phyloP scores from a whole-genome alignment of 495 filamentous ascomycete species.

The Aspergillus ostianus region DNA sequence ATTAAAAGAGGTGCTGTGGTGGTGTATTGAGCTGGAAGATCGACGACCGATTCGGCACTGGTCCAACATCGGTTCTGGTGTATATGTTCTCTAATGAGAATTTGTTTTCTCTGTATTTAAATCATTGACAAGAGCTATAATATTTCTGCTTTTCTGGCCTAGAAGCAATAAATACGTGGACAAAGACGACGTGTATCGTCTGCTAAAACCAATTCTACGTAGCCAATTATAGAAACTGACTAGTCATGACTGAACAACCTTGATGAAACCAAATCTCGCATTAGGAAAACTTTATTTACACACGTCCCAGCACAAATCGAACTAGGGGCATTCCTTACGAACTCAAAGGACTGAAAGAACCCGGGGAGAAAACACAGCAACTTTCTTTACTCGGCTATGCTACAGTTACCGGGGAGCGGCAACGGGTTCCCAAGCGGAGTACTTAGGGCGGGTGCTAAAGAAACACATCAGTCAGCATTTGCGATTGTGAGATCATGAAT shows the following conservation, averaged over 20 bases:
- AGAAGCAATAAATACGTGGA: slow-evolving; percentile 33
- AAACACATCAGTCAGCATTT: background rate
- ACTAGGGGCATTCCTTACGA: background rate
- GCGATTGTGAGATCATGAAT: background rate
- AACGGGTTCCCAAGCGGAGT: slow-evolving; percentile 44
- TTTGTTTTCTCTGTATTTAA: slow-evolving; percentile 30
- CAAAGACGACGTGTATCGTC: slow-evolving; percentile 17
- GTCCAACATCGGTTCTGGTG: slow-evolving; percentile 47
- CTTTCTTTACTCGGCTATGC: slow-evolving; percentile 20
- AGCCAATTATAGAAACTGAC: background rate
- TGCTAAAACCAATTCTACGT: slow-evolving; percentile 10
- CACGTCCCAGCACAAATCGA: slow-evolving; percentile 17
- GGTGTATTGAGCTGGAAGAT: slow-evolving; percentile 66
- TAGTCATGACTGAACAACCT: slow-evolving; percentile 11
- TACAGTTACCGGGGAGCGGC: slow-evolving; percentile 35
- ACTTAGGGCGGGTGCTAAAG: slow-evolving; percentile 41
- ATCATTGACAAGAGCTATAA: slow-evolving; percentile 10
- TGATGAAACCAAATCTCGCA: slow-evolving; percentile 27
- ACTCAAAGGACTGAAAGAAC: slow-evolving; percentile 7
- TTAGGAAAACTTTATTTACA: slow-evolving; percentile 47
- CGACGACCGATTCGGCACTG: slow-evolving; percentile 47
- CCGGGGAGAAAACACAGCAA: slow-evolving; percentile 11
- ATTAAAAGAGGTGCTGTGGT: slow-evolving; percentile 71
- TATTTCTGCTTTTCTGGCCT: slow-evolving; percentile 14
- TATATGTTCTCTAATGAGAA: slow-evolving; percentile 41